phyloP scores from a whole-genome alignment of 2,329 filamentous ascomycete genomes.

The Beauveria australis region DNA sequence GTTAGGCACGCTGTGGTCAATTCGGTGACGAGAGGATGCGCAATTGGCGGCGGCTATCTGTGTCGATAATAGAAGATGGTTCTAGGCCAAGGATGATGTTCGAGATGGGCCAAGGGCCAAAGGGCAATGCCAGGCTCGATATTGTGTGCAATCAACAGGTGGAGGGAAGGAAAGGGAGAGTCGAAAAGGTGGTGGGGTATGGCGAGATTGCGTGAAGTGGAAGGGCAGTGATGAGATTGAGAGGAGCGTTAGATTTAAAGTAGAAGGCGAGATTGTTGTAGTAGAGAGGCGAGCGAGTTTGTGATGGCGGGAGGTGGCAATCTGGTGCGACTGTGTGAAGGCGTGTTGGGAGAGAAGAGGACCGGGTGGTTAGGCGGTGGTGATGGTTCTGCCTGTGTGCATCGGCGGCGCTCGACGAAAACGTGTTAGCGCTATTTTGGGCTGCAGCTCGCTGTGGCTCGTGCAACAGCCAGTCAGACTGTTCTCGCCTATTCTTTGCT shows the following conservation, averaged over 20 bases:
- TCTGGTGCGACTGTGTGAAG: background rate
- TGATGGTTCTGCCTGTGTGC: conserved; percentile 9
- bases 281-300: background rate
- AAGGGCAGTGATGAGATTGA: background rate
- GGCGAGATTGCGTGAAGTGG: background rate
- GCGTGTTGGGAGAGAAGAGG: conserved; percentile 1
- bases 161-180: conserved; percentile 7
- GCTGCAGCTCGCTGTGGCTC: background rate
- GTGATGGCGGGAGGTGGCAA: background rate
- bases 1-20: background rate
- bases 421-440: background rate
- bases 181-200: background rate
- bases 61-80: background rate
- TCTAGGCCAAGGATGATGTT: background rate
- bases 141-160: background rate
- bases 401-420: background rate
- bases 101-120: background rate
- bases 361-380: conserved; percentile 6
- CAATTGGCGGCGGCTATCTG: background rate
- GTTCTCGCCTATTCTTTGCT: background rate
- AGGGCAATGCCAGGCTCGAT: background rate
- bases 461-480: background rate
- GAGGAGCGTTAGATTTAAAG: background rate
- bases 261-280: background rate
- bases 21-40: background rate